These are phyloP conservation scores for Backusella luteola DNA, from an alignment of 192 early-diverging fungal species.

Conservation along the genomic window DNA sequence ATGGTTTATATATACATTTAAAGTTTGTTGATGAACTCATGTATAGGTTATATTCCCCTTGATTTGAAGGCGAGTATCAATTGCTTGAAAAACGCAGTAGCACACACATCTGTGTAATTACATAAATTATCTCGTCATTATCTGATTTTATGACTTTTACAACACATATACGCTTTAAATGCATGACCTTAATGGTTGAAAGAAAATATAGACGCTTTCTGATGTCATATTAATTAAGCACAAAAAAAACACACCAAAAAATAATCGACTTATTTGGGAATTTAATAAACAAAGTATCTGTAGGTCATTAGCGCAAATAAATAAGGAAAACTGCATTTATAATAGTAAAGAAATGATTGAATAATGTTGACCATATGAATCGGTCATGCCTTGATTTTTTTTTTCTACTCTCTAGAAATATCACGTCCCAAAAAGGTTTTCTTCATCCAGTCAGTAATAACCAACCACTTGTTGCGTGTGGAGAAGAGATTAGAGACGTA, in stretches of 20 bases:
- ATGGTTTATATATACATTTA: too few relatives aligned
- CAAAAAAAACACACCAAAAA: not conserved
- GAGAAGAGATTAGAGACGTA: constrained; percentile 82
- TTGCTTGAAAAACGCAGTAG: not conserved
- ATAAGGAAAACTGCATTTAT: not conserved
- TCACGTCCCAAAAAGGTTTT: constrained; percentile 89
- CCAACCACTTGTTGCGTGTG: constrained; percentile 76
- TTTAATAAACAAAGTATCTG: not conserved
- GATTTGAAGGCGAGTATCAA: too few relatives aligned
- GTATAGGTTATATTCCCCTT: too few relatives aligned
- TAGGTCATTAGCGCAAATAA: not conserved
- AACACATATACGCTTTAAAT: not conserved
- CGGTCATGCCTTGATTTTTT: not conserved
- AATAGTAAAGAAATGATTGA: not conserved
- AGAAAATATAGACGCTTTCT: not conserved
- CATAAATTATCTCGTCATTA: not conserved
- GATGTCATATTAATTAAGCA: not conserved
- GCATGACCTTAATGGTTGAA: not conserved
- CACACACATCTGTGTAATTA: not conserved
- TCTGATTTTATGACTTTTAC: not conserved
- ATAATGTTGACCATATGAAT: not conserved
- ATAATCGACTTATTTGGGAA: not conserved
- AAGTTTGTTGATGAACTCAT: too few relatives aligned
- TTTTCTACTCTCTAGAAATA: constrained; percentile 79
- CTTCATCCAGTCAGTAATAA: constrained; percentile 91